Evolutionary conservation across 176 grass and related monocot species (phyloP).

Genomic region (Raddia guianensis): DNA sequence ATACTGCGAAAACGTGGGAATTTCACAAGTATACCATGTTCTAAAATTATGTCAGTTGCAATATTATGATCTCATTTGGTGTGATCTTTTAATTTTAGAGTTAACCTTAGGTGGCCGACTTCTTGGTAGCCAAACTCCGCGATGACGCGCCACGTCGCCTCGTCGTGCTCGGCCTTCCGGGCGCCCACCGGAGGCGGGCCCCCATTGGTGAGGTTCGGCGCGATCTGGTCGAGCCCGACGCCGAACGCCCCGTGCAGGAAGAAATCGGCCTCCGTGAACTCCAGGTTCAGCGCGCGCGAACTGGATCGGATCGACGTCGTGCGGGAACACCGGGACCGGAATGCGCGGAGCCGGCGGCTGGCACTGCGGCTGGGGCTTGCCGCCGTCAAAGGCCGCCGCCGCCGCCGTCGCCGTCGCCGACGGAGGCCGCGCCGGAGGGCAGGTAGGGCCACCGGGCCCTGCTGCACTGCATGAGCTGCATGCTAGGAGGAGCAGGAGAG

Average conservation of each 20-base stretch:
- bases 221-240: conserved; percentile 64
- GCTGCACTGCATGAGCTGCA: neutral
- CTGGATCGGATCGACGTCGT: conserved; percentile 60
- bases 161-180: conserved; percentile 60
- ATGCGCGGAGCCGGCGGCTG: conserved; percentile 8
- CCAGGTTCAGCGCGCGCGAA: conserved; percentile 81
- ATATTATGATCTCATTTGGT: neutral
- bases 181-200: conserved; percentile 74
- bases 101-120: conserved; percentile 72
- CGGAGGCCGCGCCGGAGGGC: neutral
- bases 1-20: too few species aligned
- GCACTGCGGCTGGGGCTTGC: neutral
- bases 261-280: conserved; percentile 67
- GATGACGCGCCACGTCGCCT: conserved; percentile 45
- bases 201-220: conserved; percentile 53
- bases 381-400: neutral
- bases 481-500: neutral
- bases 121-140: conserved; percentile 78
- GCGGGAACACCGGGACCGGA: conserved; percentile 52
- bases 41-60: neutral
- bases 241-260: conserved; percentile 66
- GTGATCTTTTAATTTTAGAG: neutral
- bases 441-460: conserved; percentile 10
- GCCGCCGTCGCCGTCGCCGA: too few species aligned
- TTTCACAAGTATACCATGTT: too few species aligned